A percentile compares a stretch with the other conserved stretches of the same genome.
phyloP scores from a whole-genome alignment of 2,329 filamentous ascomycete species.

The Botrytis tulipae region DNA sequence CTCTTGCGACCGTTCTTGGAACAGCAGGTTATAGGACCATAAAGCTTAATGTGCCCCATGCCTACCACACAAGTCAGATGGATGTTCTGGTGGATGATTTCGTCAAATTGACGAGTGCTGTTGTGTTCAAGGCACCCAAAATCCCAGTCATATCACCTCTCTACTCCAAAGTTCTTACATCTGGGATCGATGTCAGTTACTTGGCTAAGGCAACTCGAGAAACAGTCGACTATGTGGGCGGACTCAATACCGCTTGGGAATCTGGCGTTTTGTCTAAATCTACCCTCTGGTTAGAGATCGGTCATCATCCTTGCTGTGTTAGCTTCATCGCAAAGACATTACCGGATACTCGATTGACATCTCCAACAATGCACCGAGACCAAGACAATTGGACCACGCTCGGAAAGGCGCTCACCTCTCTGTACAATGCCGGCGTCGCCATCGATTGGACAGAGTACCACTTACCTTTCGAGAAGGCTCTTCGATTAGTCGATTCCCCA shows the following conservation, averaged over 20 bases:
- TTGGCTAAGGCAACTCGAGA: constrained; percentile 64
- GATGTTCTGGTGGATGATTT: constrained; percentile 43
- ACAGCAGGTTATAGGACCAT: constrained; percentile 54
- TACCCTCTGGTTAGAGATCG: constrained; percentile 1
- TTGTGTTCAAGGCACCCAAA: not conserved
- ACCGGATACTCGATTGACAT: not conserved
- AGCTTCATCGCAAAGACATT: not conserved
- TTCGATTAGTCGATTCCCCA: constrained; percentile 43
- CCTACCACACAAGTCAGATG: constrained; percentile 64
- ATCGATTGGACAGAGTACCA: constrained; percentile 19
- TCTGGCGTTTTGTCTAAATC: constrained; percentile 59
- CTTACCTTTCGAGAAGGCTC: not conserved
- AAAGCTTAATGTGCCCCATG: constrained; percentile 61
- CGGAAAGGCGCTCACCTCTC: not conserved
- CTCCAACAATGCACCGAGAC: constrained; percentile 30
- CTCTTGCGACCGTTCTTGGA: not conserved
- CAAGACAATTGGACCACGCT: constrained; percentile 35
- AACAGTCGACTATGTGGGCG: constrained; percentile 60
- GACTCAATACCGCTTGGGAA: constrained; percentile 55
- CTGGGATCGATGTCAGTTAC: constrained; percentile 57
- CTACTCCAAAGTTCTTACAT: constrained; percentile 27
- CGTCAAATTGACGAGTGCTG: constrained; percentile 47
- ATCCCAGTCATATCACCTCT: not conserved
- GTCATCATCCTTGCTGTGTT: constrained; percentile 2
- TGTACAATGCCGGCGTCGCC: not conserved